Percentiles rank a stretch among this genome's conserved stretches.
Evolutionary conservation across 2,329 filamentous ascomycete species (phyloP).

Genomic region (Neonectria faginata): DNA sequence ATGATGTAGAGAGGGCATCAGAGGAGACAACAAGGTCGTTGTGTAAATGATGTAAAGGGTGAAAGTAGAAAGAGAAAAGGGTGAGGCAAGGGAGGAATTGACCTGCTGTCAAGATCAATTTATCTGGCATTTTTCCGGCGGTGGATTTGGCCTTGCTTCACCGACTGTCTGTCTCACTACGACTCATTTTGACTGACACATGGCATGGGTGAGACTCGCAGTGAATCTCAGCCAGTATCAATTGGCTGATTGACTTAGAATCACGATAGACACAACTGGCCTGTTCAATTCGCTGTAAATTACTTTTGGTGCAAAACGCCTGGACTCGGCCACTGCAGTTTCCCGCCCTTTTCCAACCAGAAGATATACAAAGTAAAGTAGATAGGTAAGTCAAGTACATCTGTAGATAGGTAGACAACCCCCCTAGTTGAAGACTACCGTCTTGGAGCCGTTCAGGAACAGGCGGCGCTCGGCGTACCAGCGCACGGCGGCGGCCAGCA

Average conservation of each 20-base stretch:
- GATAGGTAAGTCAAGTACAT: no score
- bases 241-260: background rate
- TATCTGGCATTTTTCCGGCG: background rate
- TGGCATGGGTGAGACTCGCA: background rate
- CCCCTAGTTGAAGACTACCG: conserved; percentile 74
- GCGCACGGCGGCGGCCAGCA: conserved; percentile 83
- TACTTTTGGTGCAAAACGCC: conserved; percentile 5
- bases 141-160: background rate
- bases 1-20: background rate
- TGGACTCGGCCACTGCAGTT: background rate
- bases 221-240: background rate
- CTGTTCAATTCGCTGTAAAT: conserved; percentile 10
- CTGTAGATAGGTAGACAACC: background rate
- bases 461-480: conserved; percentile 84
- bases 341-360: background rate
- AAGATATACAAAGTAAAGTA: background rate
- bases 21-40: background rate
- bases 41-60: background rate
- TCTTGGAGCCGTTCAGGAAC: conserved; percentile 83
- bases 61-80: background rate
- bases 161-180: background rate
- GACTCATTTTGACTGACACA: background rate
- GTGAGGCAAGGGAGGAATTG: background rate
- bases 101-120: background rate
- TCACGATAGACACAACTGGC: background rate